Conservation (phyloP, 805 yeast genomes). For the Saccharomyces cerevisiae region DNA sequence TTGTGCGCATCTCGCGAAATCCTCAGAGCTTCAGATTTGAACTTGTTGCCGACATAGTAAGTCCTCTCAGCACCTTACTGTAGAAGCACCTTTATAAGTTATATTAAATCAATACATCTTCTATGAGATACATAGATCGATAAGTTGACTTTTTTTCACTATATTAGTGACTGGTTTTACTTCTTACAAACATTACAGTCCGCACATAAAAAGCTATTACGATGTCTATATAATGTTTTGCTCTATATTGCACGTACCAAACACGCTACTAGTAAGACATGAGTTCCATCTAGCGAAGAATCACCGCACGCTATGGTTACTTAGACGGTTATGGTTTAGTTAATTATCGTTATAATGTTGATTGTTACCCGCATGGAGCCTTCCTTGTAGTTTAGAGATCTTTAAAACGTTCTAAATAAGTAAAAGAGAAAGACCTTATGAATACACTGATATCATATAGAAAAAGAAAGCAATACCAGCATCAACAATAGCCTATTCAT, state of each 20-base stretch:
- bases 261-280: neutral
- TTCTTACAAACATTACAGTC: neutral
- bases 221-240: neutral
- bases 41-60: neutral
- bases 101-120: neutral
- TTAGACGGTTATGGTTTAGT: neutral
- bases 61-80: neutral
- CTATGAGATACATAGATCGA: neutral
- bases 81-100: neutral
- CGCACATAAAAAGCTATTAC: neutral
- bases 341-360: neutral
- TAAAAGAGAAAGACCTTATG: neutral
- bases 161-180: neutral
- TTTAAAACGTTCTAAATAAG: neutral
- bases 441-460: neutral
- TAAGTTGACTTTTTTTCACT: neutral
- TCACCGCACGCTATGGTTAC: neutral
- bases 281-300: neutral
- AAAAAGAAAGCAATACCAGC: neutral
- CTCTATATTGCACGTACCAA: too few relatives aligned
- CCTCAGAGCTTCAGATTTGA: neutral
- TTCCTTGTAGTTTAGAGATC: neutral
- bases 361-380: neutral
- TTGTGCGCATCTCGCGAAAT: neutral
- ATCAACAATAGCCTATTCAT: slow-evolving; percentile 6